These are phyloP conservation scores for Pythium grandisporangium DNA, from an alignment of 352 stramenopile genomes.

Conservation along the genomic window DNA sequence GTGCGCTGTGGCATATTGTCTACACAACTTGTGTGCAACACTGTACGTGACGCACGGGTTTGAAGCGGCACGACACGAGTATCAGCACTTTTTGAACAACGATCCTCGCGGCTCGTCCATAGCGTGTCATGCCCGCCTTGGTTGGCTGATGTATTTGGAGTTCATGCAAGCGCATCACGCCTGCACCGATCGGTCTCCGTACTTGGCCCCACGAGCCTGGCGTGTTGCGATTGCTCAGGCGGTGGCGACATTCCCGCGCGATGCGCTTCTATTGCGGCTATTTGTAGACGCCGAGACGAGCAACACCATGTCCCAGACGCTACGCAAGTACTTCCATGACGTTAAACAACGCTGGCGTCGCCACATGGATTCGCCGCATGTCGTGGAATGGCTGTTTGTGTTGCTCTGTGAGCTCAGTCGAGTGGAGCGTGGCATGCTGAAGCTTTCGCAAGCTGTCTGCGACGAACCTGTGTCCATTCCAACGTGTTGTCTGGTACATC, in stretches of 20 bases:
- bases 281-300: slow-evolving; percentile 66
- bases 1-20: slow-evolving; percentile 23
- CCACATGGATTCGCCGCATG: slow-evolving; percentile 48
- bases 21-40: slow-evolving; percentile 53
- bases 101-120: neutral
- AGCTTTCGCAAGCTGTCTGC: neutral
- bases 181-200: slow-evolving; percentile 15
- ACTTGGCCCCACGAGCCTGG: slow-evolving; percentile 45
- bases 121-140: slow-evolving; percentile 3
- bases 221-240: slow-evolving; percentile 21
- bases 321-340: slow-evolving; percentile 47
- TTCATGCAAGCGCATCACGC: slow-evolving; percentile 53
- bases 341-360: slow-evolving; percentile 32
- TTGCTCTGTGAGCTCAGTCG: slow-evolving; percentile 57
- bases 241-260: slow-evolving; percentile 27
- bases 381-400: slow-evolving; percentile 70
- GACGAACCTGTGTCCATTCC: neutral
- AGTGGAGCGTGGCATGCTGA: slow-evolving; percentile 26
- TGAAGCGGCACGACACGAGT: slow-evolving; percentile 36
- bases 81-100: slow-evolving; percentile 12
- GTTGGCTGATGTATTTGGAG: slow-evolving; percentile 32
- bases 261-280: slow-evolving; percentile 49
- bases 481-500: slow-evolving; percentile 61
- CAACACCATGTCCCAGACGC: slow-evolving; percentile 61
- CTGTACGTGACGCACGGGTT: slow-evolving; percentile 46